Base-by-base conservation (phyloP, 495 filamentous ascomycete species). In the Penicillium arizonense region DNA sequence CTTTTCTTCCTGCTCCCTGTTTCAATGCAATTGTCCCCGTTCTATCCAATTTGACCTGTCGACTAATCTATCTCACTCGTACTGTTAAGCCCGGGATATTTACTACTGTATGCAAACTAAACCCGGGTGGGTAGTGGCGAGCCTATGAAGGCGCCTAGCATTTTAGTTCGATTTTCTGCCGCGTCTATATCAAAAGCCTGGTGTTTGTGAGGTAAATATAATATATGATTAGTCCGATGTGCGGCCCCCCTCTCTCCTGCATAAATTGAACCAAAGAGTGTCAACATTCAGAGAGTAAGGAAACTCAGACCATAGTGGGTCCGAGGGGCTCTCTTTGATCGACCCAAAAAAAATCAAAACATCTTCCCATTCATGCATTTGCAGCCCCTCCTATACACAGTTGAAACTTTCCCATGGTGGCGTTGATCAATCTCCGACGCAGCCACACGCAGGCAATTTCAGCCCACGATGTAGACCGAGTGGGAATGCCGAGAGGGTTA, bases 401-500 rank as follows among this genome's bases (percentile, higher is more conserved):
- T 26, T 45, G 42, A 45, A 45, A 45, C 20, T 38, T 46, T 34
- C 18, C 28, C 30, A 34, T 33, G 23, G 44, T 49, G 52, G 53
- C 46, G 52, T 20, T 50, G 53, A 55, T 55, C 53, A 50, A 50
- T 50, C 30, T 50, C 48, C 39, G 48, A 50, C 48, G 58, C 53
- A 54, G 50, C 57, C 57, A 55, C 56, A 51, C 35, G 26, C 44
- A 55, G 39, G 52, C 52, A 42, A 52, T 28, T 44, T 48, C 51
- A 54, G 52, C 51, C 50, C 44, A 46, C 55, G 43, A 53, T 51
- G 56, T 59, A 63, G 59, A 49, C 62, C 59, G 49, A 53, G 53
- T 58, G 59, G 52, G 52, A 58, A 65, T 63, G 52, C 56, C 55
- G 63, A 53, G 60, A 39, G 45, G 50, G 4, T 37, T 42, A 47